Conservation (phyloP, 2,329 filamentous ascomycete genomes). For the Xylariales sp. region DNA sequence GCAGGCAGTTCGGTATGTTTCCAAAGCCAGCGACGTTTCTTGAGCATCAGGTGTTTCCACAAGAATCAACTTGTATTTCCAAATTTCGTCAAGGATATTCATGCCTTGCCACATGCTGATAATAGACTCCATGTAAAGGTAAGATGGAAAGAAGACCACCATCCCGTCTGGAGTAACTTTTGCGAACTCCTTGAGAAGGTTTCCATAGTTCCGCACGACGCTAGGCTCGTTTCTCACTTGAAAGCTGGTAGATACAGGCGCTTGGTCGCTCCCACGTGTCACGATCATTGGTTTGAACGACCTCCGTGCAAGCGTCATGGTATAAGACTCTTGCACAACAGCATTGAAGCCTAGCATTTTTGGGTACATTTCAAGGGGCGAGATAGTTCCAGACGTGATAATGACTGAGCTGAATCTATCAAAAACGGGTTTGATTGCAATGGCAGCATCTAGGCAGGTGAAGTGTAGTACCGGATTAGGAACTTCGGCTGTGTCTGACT, state of each 20-base stretch:
- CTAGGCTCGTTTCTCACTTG: slow-evolving; percentile 93
- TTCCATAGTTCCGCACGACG: slow-evolving; percentile 96
- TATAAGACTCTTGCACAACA: slow-evolving; percentile 94
- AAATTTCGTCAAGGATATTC: slow-evolving; percentile 95
- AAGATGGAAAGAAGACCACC: slow-evolving; percentile 99
- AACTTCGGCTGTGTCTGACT: slow-evolving; percentile 91
- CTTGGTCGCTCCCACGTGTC: slow-evolving; percentile 90
- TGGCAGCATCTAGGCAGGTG: slow-evolving; percentile 92
- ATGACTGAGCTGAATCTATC: slow-evolving; percentile 97
- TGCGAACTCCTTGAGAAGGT: slow-evolving; percentile 87
- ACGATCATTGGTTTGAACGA: slow-evolving; percentile 99
- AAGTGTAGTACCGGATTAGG: slow-evolving; percentile 97
- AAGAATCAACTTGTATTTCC: slow-evolving; percentile 98
- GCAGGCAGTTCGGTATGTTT: slow-evolving; percentile 96
- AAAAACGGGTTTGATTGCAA: slow-evolving; percentile 96
- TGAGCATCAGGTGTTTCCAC: slow-evolving; percentile 97
- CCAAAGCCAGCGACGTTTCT: slow-evolving; percentile 90
- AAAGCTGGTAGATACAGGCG: slow-evolving; percentile 87
- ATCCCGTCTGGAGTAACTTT: slow-evolving; percentile 95
- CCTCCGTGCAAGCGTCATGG: slow-evolving; percentile 87
- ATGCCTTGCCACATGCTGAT: slow-evolving; percentile 99
- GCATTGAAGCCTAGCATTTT: slow-evolving; percentile 95
- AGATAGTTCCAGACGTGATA: slow-evolving; percentile 96
- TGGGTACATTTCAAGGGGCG: slow-evolving; percentile 96
- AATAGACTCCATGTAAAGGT: slow-evolving; percentile 98